Percentiles rank a stretch among this genome's conserved stretches.
These are phyloP conservation scores for Suhomyces atakaporum DNA, from an alignment of 1,139 yeast species.

Conservation along the genomic window DNA sequence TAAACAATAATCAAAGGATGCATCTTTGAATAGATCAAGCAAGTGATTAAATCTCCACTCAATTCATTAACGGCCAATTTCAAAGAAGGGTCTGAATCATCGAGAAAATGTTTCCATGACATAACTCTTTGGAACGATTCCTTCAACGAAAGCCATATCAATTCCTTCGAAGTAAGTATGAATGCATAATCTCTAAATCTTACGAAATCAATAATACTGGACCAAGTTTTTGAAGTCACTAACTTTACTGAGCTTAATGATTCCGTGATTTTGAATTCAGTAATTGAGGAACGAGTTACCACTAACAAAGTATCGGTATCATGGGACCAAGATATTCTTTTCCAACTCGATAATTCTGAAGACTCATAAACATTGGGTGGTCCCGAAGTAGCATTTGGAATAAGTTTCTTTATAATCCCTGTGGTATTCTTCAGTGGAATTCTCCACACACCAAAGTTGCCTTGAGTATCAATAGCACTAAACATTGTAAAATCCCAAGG, in stretches of 20 bases:
- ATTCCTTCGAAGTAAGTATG: constrained; percentile 61
- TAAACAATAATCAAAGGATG: constrained; percentile 44
- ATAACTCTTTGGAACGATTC: constrained; percentile 41
- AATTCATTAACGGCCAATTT: constrained; percentile 33
- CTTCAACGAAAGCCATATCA: constrained; percentile 47
- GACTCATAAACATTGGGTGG: constrained; percentile 40
- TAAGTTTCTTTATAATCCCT: constrained; percentile 1
- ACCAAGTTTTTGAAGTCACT: constrained; percentile 59
- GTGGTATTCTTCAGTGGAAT: constrained; percentile 15
- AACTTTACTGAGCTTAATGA: constrained; percentile 29
- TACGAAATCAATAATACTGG: constrained; percentile 49
- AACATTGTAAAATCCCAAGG: constrained; percentile 41
- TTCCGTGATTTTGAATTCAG: constrained; percentile 28
- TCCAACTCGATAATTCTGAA: constrained; percentile 59
- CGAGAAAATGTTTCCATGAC: constrained; percentile 71
- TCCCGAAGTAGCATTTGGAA: neutral
- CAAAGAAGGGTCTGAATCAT: constrained; percentile 57
- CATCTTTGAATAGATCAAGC: constrained; percentile 44
- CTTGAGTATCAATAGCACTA: constrained; percentile 52
- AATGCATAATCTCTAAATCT: constrained; percentile 35
- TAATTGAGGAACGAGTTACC: constrained; percentile 48
- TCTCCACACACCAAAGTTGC: constrained; percentile 50
- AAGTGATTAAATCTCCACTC: constrained; percentile 27
- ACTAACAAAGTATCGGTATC: constrained; percentile 35
- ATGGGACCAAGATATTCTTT: constrained; percentile 49